These are phyloP conservation scores for Hypoxylon sp. DNA, from an alignment of 2,329 filamentous ascomycete genomes.

Conservation along the genomic window DNA sequence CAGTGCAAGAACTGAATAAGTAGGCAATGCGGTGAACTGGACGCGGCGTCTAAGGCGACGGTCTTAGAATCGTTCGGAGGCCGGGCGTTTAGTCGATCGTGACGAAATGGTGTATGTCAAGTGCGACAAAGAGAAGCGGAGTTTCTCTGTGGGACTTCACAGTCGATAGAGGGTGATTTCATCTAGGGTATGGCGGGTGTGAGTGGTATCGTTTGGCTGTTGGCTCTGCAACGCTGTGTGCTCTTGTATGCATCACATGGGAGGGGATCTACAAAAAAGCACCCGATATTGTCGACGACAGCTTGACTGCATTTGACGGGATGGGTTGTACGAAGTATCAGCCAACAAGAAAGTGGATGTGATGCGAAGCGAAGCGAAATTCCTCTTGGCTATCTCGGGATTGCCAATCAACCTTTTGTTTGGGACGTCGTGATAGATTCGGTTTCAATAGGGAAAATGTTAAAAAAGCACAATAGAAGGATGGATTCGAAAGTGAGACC, in stretches of 20 bases:
- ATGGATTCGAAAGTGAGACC: slow-evolving; percentile 6
- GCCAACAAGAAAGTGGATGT: slow-evolving; percentile 7
- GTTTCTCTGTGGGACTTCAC: slow-evolving; percentile 9
- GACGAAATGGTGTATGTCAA: slow-evolving; percentile 11
- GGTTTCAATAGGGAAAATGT: too few relatives aligned
- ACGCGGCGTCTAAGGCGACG: neutral
- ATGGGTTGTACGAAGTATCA: slow-evolving; percentile 2
- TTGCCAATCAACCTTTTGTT: slow-evolving; percentile 2
- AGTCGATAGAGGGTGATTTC: slow-evolving; percentile 26
- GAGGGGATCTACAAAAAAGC: slow-evolving; percentile 24
- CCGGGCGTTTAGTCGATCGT: slow-evolving; percentile 5
- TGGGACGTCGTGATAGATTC: too few relatives aligned
- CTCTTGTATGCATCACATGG: slow-evolving; percentile 17
- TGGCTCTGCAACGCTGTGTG: slow-evolving; percentile 20
- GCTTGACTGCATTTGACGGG: slow-evolving; percentile 16
- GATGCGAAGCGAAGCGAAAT: neutral
- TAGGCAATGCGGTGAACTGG: slow-evolving; percentile 1
- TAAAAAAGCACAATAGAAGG: too few relatives aligned
- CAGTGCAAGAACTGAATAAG: slow-evolving; percentile 2
- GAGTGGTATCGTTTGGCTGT: slow-evolving; percentile 20
- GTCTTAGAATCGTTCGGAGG: neutral
- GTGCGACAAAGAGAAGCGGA: slow-evolving; percentile 30
- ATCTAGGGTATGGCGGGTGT: slow-evolving; percentile 19
- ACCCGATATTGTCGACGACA: slow-evolving; percentile 12
- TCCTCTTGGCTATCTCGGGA: slow-evolving; percentile 8